phyloP scores from a whole-genome alignment of 2,329 filamentous ascomycete genomes.

The Fusarium illudens region DNA sequence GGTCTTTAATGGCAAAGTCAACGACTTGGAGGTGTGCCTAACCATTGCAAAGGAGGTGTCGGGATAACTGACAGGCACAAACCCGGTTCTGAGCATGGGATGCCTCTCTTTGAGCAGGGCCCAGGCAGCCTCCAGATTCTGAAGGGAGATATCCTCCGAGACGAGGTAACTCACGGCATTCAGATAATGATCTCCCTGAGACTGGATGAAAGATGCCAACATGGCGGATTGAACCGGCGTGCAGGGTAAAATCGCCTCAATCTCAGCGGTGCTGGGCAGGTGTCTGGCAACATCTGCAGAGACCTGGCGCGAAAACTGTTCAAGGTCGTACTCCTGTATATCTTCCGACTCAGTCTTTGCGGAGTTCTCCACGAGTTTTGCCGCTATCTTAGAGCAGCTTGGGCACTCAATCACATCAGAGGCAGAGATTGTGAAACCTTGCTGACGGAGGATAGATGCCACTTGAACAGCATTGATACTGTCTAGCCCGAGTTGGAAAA shows the following conservation, averaged over 20 bases:
- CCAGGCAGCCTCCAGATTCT: constrained; percentile 68
- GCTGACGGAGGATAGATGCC: constrained; percentile 70
- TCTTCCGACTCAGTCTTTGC: neutral
- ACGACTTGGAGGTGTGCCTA: constrained; percentile 54
- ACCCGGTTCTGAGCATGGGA: constrained; percentile 80
- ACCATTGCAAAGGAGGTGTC: constrained; percentile 78
- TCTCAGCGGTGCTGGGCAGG: constrained; percentile 29
- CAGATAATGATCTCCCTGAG: constrained; percentile 74
- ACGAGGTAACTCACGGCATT: constrained; percentile 72
- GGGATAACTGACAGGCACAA: constrained; percentile 68
- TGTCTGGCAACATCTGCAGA: constrained; percentile 40
- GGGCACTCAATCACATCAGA: constrained; percentile 77
- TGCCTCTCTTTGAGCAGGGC: constrained; percentile 59
- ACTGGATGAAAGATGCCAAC: constrained; percentile 76
- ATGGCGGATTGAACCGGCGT: constrained; percentile 83
- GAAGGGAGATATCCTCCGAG: constrained; percentile 48
- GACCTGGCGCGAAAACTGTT: constrained; percentile 49
- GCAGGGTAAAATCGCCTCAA: constrained; percentile 76
- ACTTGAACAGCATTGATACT: constrained; percentile 89
- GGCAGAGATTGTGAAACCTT: constrained; percentile 67
- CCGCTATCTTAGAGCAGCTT: constrained; percentile 53
- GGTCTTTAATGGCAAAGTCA: constrained; percentile 19
- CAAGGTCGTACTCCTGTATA: constrained; percentile 49
- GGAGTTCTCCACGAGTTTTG: constrained; percentile 34
- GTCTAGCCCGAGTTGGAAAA: constrained; percentile 89